phyloP scores from a whole-genome alignment of 108 stramenopile genomes.

The Seminavis robusta region DNA sequence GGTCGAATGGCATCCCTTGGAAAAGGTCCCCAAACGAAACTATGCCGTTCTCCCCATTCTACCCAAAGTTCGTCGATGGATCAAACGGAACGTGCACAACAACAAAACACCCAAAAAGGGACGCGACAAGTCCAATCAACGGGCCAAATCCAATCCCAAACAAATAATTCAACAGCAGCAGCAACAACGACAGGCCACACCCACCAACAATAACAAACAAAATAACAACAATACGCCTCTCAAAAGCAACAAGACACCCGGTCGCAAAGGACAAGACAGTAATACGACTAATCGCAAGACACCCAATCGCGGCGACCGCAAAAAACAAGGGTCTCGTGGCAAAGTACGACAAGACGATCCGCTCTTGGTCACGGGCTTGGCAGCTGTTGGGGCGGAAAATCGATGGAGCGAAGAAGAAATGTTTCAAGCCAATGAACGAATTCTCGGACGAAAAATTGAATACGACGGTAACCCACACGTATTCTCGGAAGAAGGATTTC shows the following conservation, averaged over 20 bases:
- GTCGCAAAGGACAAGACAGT: neutral
- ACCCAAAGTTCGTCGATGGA: constrained; percentile 61
- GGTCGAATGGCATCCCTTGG: constrained; percentile 49
- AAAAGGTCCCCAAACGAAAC: constrained; percentile 56
- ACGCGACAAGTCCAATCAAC: constrained; percentile 20
- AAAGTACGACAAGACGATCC: constrained; percentile 37
- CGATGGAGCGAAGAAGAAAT: constrained; percentile 88
- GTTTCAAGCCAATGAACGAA: constrained; percentile 73
- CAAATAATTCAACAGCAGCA: neutral
- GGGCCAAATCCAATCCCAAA: constrained; percentile 2
- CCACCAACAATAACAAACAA: neutral
- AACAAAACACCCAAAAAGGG: constrained; percentile 10
- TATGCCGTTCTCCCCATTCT: constrained; percentile 78
- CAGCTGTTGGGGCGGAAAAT: constrained; percentile 44
- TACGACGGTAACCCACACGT: constrained; percentile 88
- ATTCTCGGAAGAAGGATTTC: constrained; percentile 77
- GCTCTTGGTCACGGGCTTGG: constrained; percentile 53
- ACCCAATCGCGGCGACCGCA: neutral
- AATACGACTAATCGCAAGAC: constrained; percentile 1
- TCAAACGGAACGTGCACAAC: constrained; percentile 28
- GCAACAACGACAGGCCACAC: neutral
- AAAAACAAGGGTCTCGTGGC: constrained; percentile 6
- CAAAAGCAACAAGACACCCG: constrained; percentile 10
- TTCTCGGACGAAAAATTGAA: constrained; percentile 62
- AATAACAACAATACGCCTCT: no score